Conservation (phyloP, 2,329 filamentous ascomycete species). For the Camptophora hylomeconis region DNA sequence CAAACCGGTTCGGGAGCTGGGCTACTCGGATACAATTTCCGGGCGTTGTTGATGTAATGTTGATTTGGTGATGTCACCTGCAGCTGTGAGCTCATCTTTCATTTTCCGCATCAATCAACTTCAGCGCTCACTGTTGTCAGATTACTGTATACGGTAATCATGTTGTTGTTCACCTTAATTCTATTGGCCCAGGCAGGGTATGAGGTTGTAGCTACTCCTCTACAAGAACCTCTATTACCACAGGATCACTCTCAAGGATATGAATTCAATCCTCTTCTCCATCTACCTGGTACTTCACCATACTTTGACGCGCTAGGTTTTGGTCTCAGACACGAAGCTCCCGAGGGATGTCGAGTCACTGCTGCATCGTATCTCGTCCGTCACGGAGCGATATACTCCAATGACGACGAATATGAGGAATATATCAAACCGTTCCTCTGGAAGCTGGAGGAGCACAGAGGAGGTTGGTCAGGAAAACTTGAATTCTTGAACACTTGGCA, state of each 20-base stretch:
- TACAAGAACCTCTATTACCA: slow-evolving; percentile 6
- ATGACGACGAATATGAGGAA: slow-evolving; percentile 13
- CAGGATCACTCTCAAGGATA: slow-evolving; percentile 13
- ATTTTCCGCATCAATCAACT: no score
- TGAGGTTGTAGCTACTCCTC: neutral
- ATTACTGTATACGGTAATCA: no score
- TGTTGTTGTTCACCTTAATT: no score
- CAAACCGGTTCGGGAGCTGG: no score
- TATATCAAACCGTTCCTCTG: slow-evolving; percentile 14
- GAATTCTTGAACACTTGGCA: slow-evolving; percentile 12
- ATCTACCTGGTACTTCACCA: slow-evolving; percentile 12
- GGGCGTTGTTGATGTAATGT: no score
- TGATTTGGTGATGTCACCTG: no score
- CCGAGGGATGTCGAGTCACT: slow-evolving; percentile 10
- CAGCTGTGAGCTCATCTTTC: no score
- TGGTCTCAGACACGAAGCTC: slow-evolving; percentile 10
- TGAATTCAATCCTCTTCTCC: slow-evolving; percentile 11
- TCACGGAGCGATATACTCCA: slow-evolving; percentile 12
- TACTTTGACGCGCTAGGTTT: slow-evolving; percentile 14
- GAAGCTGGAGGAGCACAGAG: slow-evolving; percentile 12
- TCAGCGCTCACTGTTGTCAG: no score
- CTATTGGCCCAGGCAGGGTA: neutral
- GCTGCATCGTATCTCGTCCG: slow-evolving; percentile 12
- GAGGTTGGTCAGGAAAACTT: slow-evolving; percentile 10
- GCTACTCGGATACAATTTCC: no score